Evolutionary conservation across 176 grass and related monocot genomes (phyloP).

Genomic region (Thinopyrum elongatum): DNA sequence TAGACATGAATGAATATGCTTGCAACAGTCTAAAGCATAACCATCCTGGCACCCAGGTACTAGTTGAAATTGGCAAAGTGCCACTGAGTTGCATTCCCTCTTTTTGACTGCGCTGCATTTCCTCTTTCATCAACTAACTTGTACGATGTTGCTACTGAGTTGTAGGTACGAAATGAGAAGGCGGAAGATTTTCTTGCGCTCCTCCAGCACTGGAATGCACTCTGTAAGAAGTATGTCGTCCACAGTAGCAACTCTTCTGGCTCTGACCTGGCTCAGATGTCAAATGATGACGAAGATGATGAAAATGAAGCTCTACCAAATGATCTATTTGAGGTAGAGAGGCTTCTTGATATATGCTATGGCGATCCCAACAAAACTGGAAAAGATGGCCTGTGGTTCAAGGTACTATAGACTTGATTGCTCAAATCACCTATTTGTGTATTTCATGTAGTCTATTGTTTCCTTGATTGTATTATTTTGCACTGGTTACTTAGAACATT

Average conservation of each 20-base stretch:
- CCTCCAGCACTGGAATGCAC: conserved; percentile 53
- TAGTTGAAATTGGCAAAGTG: neutral
- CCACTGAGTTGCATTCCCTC: neutral
- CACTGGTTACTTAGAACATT: neutral
- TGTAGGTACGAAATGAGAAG: conserved; percentile 66
- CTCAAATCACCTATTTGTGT: neutral
- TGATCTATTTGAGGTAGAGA: conserved; percentile 58
- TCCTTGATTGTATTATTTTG: neutral
- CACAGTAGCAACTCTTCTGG: neutral
- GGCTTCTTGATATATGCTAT: conserved; percentile 56
- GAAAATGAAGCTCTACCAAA: conserved; percentile 18
- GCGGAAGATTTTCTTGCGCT: conserved; percentile 62
- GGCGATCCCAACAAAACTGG: conserved; percentile 50
- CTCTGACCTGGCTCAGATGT: conserved; percentile 2
- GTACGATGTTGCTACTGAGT: neutral
- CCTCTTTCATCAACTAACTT: neutral
- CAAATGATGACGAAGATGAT: conserved; percentile 36
- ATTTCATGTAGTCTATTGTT: neutral
- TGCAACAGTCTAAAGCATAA: conserved; percentile 64
- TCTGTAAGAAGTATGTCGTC: conserved; percentile 42
- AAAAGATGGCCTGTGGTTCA: conserved; percentile 44
- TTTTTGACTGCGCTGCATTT: neutral
- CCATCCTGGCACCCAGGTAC: conserved; percentile 58
- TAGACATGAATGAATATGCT: conserved; percentile 59
- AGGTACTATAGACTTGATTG: conserved; percentile 40